Evolutionary conservation across 805 yeast species (phyloP), one percentile per base, ranked within the genome.

Genomic region (Yarrowia porcina): DNA sequence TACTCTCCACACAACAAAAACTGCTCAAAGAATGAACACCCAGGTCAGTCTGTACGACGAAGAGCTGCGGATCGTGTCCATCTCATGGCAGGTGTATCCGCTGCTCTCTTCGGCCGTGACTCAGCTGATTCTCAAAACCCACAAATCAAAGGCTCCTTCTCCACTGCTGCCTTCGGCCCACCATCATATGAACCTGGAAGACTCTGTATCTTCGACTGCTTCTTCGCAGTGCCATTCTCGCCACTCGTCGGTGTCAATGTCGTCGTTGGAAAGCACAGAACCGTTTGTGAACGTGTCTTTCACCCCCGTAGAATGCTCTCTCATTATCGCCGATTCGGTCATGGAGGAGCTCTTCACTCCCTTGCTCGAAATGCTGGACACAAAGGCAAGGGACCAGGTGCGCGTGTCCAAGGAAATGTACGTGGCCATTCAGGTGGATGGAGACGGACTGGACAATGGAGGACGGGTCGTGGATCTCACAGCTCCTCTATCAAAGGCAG

Each of bases 281-380:
- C 77, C 79, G 32, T 84, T 86, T 69, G 81, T 83, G 68, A 88
- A 83, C 69, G 75, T 86, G 35, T 86, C 88, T 1, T 81, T 82
- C 67, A 83, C 88, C 0, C 86, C 87, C 0, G 71, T 75, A n/a
- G 89, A 85, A 68, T 81, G 86, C 65, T 84, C 89, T 0, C 73
- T 86, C 7, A 84, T 86, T 66, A 82, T 85, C 65, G 75, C 84
- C 1, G 70, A 75, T 1, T 66, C 67, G 7, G 65, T 77, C n/a
- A 76, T 82, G 63, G 67, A 72, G 0, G 65, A 66, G 21, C 72
- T 77, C 13, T 80, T 86, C 65, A 67, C 66, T 1, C 73, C 76
- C 20, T 77, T 82, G 1, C 71, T 84, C 25, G 61, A 68, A 2
- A 64, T 74, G 18, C 73, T 81, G 56, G 63, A 64, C 61, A 17